Percentiles rank a stretch among this genome's conserved stretches.
These are phyloP conservation scores for Suhomyces terraborum DNA, from an alignment of 1,139 yeast genomes.

Conservation along the genomic window DNA sequence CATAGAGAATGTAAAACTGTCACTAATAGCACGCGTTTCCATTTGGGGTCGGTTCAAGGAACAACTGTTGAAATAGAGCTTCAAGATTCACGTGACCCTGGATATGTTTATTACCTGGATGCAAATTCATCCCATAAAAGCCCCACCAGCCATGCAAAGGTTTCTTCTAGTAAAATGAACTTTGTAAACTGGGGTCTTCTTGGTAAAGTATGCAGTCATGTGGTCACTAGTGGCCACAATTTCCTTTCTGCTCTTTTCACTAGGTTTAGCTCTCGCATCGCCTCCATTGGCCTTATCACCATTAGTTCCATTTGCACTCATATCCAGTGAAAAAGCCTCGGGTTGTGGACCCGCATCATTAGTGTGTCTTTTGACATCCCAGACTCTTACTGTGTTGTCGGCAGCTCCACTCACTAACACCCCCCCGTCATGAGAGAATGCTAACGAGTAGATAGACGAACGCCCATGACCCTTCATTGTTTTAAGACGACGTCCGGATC, in stretches of 20 bases:
- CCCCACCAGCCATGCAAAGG: conserved; percentile 91
- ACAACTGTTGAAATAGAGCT: too few relatives aligned
- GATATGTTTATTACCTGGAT: too few relatives aligned
- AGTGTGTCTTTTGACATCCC: conserved; percentile 91
- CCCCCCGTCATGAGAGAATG: conserved; percentile 85
- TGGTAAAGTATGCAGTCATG: conserved; percentile 91
- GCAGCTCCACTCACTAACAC: conserved; percentile 92
- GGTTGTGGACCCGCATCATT: conserved; percentile 81
- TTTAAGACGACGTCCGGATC: conserved; percentile 84
- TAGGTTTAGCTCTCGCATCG: conserved; percentile 15
- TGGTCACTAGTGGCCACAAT: conserved; percentile 84
- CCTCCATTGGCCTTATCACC: conserved; percentile 12
- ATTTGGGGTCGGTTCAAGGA: too few relatives aligned
- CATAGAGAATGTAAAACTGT: background rate
- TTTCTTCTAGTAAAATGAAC: conserved; percentile 91
- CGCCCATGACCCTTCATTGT: conserved; percentile 90
- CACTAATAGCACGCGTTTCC: background rate
- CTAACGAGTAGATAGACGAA: conserved; percentile 79
- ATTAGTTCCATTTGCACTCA: conserved; percentile 18
- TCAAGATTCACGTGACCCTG: too few relatives aligned
- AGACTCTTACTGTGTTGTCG: conserved; percentile 88
- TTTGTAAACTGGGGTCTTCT: conserved; percentile 90
- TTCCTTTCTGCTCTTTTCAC: conserved; percentile 59
- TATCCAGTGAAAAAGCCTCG: conserved; percentile 56
- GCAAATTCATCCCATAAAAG: conserved; percentile 41